Conservation (phyloP, 805 yeast genomes). For the Metschnikowia similis region DNA sequence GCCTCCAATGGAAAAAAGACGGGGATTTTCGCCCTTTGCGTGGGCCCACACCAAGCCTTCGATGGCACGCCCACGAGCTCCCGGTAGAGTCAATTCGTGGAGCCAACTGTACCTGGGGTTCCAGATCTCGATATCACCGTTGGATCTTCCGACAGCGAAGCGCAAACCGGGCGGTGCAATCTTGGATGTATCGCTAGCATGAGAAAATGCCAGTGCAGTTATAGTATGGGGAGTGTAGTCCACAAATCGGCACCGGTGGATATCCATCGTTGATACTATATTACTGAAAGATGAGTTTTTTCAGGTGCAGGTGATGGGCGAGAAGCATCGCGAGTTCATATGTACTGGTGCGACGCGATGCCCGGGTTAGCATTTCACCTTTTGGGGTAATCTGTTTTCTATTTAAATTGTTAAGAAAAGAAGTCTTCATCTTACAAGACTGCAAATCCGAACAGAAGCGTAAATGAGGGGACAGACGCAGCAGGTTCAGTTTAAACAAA, state of each 20-base stretch:
- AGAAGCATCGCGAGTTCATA: conserved; percentile 1
- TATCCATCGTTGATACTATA: conserved; percentile 45
- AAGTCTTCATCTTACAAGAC: neutral
- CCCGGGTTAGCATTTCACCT: neutral
- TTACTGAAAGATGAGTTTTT: conserved; percentile 10
- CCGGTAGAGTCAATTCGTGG: conserved; percentile 66
- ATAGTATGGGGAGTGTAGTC: conserved; percentile 83
- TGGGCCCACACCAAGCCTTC: conserved; percentile 86
- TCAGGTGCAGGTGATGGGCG: conserved; percentile 16
- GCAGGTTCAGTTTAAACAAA: neutral
- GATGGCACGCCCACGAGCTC: conserved; percentile 78
- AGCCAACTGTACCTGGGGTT: conserved; percentile 80
- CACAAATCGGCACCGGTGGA: conserved; percentile 89
- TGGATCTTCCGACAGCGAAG: conserved; percentile 86
- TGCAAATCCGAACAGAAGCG: neutral
- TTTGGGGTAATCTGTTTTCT: neutral
- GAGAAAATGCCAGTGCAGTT: conserved; percentile 77
- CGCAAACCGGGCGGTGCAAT: conserved; percentile 55
- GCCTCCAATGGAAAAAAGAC: conserved; percentile 92
- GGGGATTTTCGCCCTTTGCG: conserved; percentile 43
- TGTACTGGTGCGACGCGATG: conserved; percentile 2
- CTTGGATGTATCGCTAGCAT: conserved; percentile 21
- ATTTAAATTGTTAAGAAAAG: neutral
- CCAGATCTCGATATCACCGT: conserved; percentile 96
- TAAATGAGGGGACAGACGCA: neutral